Percentiles rank a stretch among this genome's conserved stretches.
Evolutionary conservation across 1,139 yeast genomes (phyloP).

Genomic region (Scheffersomyces cryptocercus): DNA sequence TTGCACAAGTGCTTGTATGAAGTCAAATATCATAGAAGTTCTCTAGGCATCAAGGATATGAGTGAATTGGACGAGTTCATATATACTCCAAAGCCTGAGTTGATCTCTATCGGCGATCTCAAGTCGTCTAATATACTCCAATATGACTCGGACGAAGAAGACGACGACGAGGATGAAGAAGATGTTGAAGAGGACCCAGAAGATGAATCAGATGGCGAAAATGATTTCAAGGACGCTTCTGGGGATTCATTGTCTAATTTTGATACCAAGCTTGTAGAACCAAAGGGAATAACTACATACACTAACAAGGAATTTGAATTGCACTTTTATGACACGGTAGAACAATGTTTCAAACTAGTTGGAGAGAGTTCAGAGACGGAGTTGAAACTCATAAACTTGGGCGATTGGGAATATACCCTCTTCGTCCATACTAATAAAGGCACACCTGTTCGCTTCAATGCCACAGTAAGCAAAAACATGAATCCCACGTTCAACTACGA

Average conservation of each 20-base stretch:
- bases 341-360: conserved; percentile 45
- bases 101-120: conserved; percentile 25
- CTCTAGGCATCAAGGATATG: conserved; percentile 44
- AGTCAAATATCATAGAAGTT: conserved; percentile 62
- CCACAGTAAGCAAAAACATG: conserved; percentile 48
- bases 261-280: conserved; percentile 1
- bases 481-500: conserved; percentile 68
- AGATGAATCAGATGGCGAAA: conserved; percentile 3
- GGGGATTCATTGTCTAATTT: conserved; percentile 5
- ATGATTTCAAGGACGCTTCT: conserved; percentile 7
- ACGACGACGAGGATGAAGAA: conserved; percentile 8
- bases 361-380: conserved; percentile 8
- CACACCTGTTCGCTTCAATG: conserved; percentile 34
- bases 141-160: conserved; percentile 11
- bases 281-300: conserved; percentile 14
- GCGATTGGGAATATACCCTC: conserved; percentile 55
- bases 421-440: conserved; percentile 28
- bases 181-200: conserved; percentile 6
- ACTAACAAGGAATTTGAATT: conserved; percentile 25
- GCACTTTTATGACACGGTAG: conserved; percentile 56
- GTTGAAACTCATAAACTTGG: conserved; percentile 48
- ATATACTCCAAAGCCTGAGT: conserved; percentile 28
- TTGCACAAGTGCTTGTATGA: conserved; percentile 76
- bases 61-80: conserved; percentile 59
- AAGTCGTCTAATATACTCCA: conserved; percentile 2